A percentile compares a stretch with the other conserved stretches of the same genome.
phyloP scores from a whole-genome alignment of 306 rosid genomes.

The Medicago arabica region DNA sequence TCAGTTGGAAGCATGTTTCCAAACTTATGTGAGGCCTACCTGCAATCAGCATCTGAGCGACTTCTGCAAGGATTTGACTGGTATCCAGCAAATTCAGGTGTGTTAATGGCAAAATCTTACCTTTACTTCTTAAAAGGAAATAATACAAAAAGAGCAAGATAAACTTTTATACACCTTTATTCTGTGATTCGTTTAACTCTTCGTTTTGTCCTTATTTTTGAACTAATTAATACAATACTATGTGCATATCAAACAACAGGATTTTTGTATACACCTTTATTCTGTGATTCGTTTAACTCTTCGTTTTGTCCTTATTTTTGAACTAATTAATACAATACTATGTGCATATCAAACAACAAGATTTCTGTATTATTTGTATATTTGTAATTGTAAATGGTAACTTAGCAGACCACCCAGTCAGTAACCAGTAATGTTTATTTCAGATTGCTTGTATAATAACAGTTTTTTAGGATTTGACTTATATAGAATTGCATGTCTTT shows the following conservation, averaged over 20 bases:
- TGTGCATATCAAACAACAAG: constrained; percentile 19
- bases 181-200: constrained; percentile 9
- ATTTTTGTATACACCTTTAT: constrained; percentile 21
- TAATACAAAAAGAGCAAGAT: constrained; percentile 5
- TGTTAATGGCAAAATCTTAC: constrained; percentile 43
- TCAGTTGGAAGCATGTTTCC: constrained; percentile 93
- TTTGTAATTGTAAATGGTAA: constrained; percentile 6
- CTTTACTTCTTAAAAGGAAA: constrained; percentile 32
- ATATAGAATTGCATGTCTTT: constrained; percentile 11
- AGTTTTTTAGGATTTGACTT: constrained; percentile 22
- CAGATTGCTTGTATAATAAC: constrained; percentile 5
- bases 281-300: constrained; percentile 9
- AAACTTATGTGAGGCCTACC: constrained; percentile 91
- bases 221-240: constrained; percentile 5
- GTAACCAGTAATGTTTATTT: constrained; percentile 21
- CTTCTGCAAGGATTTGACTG: constrained; percentile 92
- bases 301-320: constrained; percentile 1
- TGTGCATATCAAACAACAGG: constrained; percentile 19
- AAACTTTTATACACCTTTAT: constrained; percentile 18
- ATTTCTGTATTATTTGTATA: constrained; percentile 19
- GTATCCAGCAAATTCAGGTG: constrained; percentile 97
- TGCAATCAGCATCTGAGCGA: constrained; percentile 82
- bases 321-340: constrained; percentile 5
- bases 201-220: constrained; percentile 1
- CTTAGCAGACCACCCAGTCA: background rate